Base-by-base conservation (phyloP, 2,329 filamentous ascomycete genomes). In the Aspergillus oerlinghausenensis region DNA sequence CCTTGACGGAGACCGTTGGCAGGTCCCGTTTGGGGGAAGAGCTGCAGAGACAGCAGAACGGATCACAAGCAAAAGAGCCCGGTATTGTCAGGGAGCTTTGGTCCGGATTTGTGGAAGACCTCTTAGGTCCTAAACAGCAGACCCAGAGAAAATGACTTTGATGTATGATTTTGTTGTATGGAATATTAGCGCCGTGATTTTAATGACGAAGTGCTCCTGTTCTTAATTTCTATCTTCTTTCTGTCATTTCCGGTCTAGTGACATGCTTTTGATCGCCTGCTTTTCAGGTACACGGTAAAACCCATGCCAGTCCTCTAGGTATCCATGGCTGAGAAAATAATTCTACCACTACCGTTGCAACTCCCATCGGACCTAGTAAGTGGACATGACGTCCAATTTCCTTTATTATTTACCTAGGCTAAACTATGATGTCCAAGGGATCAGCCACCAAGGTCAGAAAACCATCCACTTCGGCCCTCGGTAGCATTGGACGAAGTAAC, bases 1-100 rank as follows among this genome's bases (percentile, higher is more conserved):
- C 79, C 45, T 73, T 86, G 67, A 81, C 82, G 23, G 80, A 82
- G 58, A 70, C 74, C 11, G 77, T 83, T 21, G 71, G 65, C 50
- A 73, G 68, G 59, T 75, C 67, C 58, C 75, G 70, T 40, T 61
- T 70, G 23, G 71, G 70, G 29, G 74, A 73, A 55, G 70, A 69
- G 49, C 58, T 71, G 38, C 64, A 67, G 50, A 69, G 71, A 49
- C 72, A 73, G 23, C 70, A 75, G n/a, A 75, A 65, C 50, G 62
- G 60, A 9, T 51, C 58, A 11, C n/a, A 21, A 7, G 17, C 56
- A 56, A 67, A 64, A 6, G 64, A 73, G 52, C 55, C 63, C 8
- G 70, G 72, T 43, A 56, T 72, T 42, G 63, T 73, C 2, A 55
- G 56, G n/a, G 70, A 75, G 59, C 54, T 75, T 23, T 74, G 72